Conservation (phyloP, 768 basidiomycete species). For the Trametes gibbosa region DNA sequence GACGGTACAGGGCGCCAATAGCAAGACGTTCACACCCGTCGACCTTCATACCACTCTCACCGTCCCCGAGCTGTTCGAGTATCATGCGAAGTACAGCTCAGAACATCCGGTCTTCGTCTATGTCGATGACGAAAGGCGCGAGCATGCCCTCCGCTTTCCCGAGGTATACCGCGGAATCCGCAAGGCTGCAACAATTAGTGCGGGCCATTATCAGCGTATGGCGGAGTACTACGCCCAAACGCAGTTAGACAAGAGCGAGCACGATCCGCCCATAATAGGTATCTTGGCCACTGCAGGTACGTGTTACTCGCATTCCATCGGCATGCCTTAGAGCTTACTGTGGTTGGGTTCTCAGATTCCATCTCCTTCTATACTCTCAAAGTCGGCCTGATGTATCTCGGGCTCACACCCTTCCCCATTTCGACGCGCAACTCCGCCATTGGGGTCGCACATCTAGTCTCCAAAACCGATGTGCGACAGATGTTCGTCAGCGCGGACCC, state of each 20-base stretch:
- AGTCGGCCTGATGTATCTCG: conserved; percentile 23
- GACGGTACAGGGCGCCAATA: conserved; percentile 27
- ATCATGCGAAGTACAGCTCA: conserved; percentile 30
- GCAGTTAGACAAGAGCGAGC: neutral
- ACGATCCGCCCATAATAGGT: conserved; percentile 24
- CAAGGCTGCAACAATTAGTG: conserved; percentile 24
- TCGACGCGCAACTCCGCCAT: conserved; percentile 35
- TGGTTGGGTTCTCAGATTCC: conserved; percentile 21
- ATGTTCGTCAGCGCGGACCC: conserved; percentile 26
- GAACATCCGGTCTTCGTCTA: conserved; percentile 34
- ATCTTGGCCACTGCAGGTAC: conserved; percentile 22
- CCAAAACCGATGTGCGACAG: conserved; percentile 26
- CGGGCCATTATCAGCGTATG: conserved; percentile 5
- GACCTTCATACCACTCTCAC: conserved; percentile 34
- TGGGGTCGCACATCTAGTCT: conserved; percentile 34
- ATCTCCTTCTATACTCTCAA: conserved; percentile 21
- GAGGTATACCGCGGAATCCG: conserved; percentile 29
- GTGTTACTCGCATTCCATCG: neutral
- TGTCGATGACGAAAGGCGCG: conserved; percentile 13
- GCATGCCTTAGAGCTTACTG: neutral
- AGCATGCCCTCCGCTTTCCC: conserved; percentile 25
- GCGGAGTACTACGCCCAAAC: conserved; percentile 4
- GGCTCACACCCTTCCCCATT: conserved; percentile 33
- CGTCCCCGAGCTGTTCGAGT: conserved; percentile 37
- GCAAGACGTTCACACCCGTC: conserved; percentile 33